Base-by-base conservation (phyloP, 2,329 filamentous ascomycete genomes). In the Ophiostoma australiae region DNA sequence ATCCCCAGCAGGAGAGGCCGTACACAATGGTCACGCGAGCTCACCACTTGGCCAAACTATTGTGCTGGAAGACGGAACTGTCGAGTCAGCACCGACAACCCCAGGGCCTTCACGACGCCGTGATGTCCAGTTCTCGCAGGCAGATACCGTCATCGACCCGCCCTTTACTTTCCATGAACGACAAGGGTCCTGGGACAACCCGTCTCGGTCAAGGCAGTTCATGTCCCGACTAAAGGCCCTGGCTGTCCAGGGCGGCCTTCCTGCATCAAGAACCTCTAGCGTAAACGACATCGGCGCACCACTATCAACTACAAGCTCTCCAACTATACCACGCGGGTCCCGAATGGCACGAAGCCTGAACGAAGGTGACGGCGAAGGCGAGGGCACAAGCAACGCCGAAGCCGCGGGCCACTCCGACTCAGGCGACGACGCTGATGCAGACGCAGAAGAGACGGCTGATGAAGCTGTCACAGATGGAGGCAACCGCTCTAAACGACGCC, bases 401-500 rank as follows among this genome's bases (percentile, higher is more conserved):
- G 44, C 44, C 17, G 44, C 17, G 17, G 44, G 20, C 20, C 20
- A 67, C 20, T 33, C 61, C 6, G 92, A 94, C 78, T 88, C 84
- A 17, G 90, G 91, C 76, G 70, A 44, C 27, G 70, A 75, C 27
- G 72, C 69, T 1, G 73, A 75, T 78, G 92, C 90, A 1, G 94
- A 97, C 78, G 92, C 90, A 1, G 94, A 97, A 78, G 92, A 95
- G 77, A 97, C 93, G 65, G 91, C 89, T 0, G 92, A 93, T 69
- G 94, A 97, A 77, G 85, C 84, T n/a, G 81, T 81, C 23, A 76
- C 80, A n/a, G 77, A 83, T 69, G 76, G 80, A 37, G 76, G 80
- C 1, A 85, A 79, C 1, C 86, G 85, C 17, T 10, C 23, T 23
- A 91, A 86, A 79, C 89, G 85, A 79, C 89, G 89, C 79, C 86